A percentile compares a stretch with the other conserved stretches of the same genome.
Evolutionary conservation across 2,329 filamentous ascomycete genomes (phyloP).

Genomic region (Aspergillus unguis): DNA sequence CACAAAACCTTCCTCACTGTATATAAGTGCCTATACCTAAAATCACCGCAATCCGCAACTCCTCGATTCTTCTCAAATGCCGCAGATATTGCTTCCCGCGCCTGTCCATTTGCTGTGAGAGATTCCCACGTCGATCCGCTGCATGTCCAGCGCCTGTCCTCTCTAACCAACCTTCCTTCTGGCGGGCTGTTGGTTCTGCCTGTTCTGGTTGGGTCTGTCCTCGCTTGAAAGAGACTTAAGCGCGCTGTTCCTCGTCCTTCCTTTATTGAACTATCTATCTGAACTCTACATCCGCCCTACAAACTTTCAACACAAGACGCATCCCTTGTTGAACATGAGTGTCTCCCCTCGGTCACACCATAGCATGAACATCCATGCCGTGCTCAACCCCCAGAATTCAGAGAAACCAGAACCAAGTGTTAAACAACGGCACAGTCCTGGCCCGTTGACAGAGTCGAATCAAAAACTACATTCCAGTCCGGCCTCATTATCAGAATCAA

Average conservation of each 20-base stretch:
- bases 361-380: conserved; percentile 35
- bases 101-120: too few species aligned
- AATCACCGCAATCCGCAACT: not conserved
- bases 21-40: too few species aligned
- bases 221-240: not conserved
- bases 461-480: conserved; percentile 18
- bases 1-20: too few species aligned
- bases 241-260: conserved; percentile 1
- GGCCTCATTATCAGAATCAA: conserved; percentile 30
- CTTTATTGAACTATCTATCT: not conserved
- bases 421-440: conserved; percentile 14
- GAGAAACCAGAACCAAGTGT: conserved; percentile 9
- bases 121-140: conserved; percentile 17
- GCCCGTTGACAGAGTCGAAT: conserved; percentile 5
- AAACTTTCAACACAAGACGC: conserved; percentile 7
- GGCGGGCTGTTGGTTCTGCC: not conserved
- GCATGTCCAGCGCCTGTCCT: conserved; percentile 23
- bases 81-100: too few species aligned
- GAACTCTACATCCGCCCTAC: not conserved
- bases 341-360: conserved; percentile 26
- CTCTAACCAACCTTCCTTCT: conserved; percentile 16
- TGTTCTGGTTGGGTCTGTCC: not conserved
- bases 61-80: conserved; percentile 1
- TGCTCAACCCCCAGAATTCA: conserved; percentile 32
- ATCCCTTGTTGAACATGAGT: conserved; percentile 13